A percentile compares a stretch with the other conserved stretches of the same genome.
These are phyloP conservation scores for Coemansia nantahalensis DNA, from an alignment of 192 early-diverging fungal species.

Conservation along the genomic window DNA sequence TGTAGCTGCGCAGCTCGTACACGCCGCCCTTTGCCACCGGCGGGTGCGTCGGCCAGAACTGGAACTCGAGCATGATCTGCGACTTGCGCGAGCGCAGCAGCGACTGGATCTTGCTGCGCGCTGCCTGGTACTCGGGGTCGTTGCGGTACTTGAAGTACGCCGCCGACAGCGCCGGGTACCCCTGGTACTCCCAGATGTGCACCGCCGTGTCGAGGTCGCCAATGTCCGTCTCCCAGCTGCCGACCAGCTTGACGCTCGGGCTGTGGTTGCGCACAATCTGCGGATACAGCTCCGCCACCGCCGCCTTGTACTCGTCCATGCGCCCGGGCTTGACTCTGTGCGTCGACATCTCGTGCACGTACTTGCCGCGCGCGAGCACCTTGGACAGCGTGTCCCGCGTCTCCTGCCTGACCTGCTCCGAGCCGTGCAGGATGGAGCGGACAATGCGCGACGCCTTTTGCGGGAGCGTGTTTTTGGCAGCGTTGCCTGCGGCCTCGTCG, in stretches of 20 bases:
- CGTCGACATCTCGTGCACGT: constrained; percentile 82
- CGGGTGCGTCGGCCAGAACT: constrained; percentile 82
- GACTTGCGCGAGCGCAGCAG: constrained; percentile 72
- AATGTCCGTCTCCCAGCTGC: constrained; percentile 85
- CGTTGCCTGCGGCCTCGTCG: constrained; percentile 13
- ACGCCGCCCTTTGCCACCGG: constrained; percentile 77
- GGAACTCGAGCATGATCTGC: constrained; percentile 90
- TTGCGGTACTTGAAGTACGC: constrained; percentile 59
- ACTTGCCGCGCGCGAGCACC: constrained; percentile 79
- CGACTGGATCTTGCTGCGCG: constrained; percentile 63
- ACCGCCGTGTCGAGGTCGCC: constrained; percentile 80
- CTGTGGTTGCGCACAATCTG: constrained; percentile 71
- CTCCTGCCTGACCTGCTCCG: constrained; percentile 61
- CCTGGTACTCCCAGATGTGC: constrained; percentile 94
- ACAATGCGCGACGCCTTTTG: constrained; percentile 60
- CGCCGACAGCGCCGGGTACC: constrained; percentile 76
- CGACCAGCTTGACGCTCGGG: constrained; percentile 78
- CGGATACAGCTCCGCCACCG: constrained; percentile 77
- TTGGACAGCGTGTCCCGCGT: constrained; percentile 69
- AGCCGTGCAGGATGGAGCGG: constrained; percentile 70
- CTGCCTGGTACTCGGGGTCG: constrained; percentile 67
- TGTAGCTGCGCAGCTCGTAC: constrained; percentile 90
- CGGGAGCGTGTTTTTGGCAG: constrained; percentile 45
- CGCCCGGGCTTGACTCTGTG: constrained; percentile 85
- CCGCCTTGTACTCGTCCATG: constrained; percentile 78